A percentile compares a stretch with the other conserved stretches of the same genome.
phyloP scores from a whole-genome alignment of 768 basidiomycete species.

The Fibroporia radiculosa region DNA sequence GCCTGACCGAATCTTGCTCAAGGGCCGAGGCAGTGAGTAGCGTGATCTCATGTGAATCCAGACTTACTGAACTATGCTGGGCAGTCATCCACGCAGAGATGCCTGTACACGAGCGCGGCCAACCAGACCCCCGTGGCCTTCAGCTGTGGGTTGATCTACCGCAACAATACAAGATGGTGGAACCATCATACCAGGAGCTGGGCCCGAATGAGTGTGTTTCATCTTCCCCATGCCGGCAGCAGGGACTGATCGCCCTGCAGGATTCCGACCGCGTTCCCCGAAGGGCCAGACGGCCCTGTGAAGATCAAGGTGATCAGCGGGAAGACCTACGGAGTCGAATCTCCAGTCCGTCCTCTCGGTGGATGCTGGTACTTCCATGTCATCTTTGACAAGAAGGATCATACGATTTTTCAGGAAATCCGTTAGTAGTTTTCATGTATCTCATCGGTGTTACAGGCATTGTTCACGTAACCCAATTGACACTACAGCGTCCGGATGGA shows the following conservation, averaged over 20 bases:
- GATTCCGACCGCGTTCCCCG: slow-evolving; percentile 68
- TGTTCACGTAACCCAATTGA: slow-evolving; percentile 1
- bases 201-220: slow-evolving; percentile 45
- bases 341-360: slow-evolving; percentile 84
- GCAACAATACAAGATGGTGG: slow-evolving; percentile 76
- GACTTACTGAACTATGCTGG: not conserved
- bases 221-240: not conserved
- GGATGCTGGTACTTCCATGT: slow-evolving; percentile 93
- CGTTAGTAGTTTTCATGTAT: slow-evolving; percentile 37
- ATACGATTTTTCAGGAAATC: slow-evolving; percentile 69
- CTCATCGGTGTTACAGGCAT: not conserved
- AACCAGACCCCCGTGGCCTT: slow-evolving; percentile 71
- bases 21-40: slow-evolving; percentile 49
- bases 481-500: slow-evolving; percentile 72
- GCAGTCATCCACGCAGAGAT: slow-evolving; percentile 76
- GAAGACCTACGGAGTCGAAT: slow-evolving; percentile 76
- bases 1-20: no score
- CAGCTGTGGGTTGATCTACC: slow-evolving; percentile 87
- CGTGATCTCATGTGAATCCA: not conserved
- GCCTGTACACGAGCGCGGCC: slow-evolving; percentile 66
- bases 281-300: slow-evolving; percentile 57
- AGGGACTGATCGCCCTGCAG: slow-evolving; percentile 25
- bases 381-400: slow-evolving; percentile 51
- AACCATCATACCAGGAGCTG: slow-evolving; percentile 83
- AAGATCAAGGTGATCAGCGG: slow-evolving; percentile 85